Percentiles rank a stretch among this genome's conserved stretches.
Evolutionary conservation across 768 basidiomycete species (phyloP).

Genomic region (Rubroboletus pulcherrimus): DNA sequence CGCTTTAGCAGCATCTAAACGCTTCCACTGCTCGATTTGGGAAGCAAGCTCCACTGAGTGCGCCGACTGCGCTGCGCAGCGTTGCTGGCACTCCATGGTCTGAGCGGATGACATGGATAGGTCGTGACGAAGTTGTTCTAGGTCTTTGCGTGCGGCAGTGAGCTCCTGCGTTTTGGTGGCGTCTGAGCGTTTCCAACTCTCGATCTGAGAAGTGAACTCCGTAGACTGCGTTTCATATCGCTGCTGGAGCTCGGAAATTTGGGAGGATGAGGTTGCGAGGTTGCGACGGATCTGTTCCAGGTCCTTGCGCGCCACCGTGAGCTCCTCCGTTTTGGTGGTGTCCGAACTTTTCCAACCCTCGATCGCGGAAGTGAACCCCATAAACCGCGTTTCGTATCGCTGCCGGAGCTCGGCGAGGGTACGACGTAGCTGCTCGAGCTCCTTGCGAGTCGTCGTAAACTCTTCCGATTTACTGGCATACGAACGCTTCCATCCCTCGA

Average conservation of each 20-base stretch:
- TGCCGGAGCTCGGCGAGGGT: neutral
- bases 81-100: neutral
- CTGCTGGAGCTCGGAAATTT: neutral
- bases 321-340: neutral
- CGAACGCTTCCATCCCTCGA: neutral
- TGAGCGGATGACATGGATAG: neutral
- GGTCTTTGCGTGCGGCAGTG: neutral
- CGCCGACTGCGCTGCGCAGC: neutral
- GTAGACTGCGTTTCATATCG: neutral
- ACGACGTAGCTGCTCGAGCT: neutral
- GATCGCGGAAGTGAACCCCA: too few species aligned
- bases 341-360: neutral
- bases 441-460: neutral
- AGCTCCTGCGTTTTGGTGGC: neutral
- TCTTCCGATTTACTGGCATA: neutral
- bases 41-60: neutral
- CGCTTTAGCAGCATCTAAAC: neutral
- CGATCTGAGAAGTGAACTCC: neutral
- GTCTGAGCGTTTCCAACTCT: neutral
- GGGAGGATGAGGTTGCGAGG: neutral
- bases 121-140: slow-evolving; percentile 3
- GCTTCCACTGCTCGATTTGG: neutral
- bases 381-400: neutral
- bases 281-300: neutral
- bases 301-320: neutral